phyloP scores from a whole-genome alignment of 2,329 filamentous ascomycete species.

The Exophiala xenobiotica region DNA sequence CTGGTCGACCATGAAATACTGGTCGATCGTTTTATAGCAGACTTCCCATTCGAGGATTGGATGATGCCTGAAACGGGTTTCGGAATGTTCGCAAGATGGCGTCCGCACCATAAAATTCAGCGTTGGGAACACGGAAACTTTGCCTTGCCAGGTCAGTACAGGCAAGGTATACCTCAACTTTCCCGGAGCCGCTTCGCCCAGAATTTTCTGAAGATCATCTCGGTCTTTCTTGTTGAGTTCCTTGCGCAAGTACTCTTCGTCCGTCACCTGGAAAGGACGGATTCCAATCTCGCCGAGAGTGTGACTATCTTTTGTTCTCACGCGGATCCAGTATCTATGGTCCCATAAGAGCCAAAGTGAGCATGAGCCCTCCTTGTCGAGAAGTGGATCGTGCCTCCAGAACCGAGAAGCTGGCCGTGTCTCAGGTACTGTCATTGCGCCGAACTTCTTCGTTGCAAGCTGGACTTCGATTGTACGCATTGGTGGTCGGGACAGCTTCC shows the following conservation, averaged over 20 bases:
- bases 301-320: conserved; percentile 7
- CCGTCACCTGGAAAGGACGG: conserved; percentile 18
- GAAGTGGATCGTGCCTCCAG: not conserved
- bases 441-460: conserved; percentile 8
- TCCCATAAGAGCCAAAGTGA: conserved; percentile 26
- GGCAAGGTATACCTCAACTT: conserved; percentile 28
- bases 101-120: conserved; percentile 13
- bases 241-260: conserved; percentile 8
- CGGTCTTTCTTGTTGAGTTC: conserved; percentile 1
- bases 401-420: not conserved
- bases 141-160: conserved; percentile 14
- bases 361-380: conserved; percentile 3
- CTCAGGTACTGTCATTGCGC: not conserved
- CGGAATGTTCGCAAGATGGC: not conserved
- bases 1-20: conserved; percentile 11
- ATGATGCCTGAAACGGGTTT: not conserved
- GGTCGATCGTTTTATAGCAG: conserved; percentile 19
- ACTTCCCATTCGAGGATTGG: conserved; percentile 20
- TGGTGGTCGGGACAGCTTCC: conserved; percentile 22
- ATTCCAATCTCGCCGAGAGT: conserved; percentile 13
- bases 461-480: conserved; percentile 17
- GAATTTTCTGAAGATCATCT: conserved; percentile 7
- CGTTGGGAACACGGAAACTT: conserved; percentile 26
- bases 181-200: conserved; percentile 22
- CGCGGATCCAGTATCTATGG: conserved; percentile 27